Evolutionary conservation across 2,329 filamentous ascomycete species (phyloP).

Genomic region (Pseudopithomyces chartarum): DNA sequence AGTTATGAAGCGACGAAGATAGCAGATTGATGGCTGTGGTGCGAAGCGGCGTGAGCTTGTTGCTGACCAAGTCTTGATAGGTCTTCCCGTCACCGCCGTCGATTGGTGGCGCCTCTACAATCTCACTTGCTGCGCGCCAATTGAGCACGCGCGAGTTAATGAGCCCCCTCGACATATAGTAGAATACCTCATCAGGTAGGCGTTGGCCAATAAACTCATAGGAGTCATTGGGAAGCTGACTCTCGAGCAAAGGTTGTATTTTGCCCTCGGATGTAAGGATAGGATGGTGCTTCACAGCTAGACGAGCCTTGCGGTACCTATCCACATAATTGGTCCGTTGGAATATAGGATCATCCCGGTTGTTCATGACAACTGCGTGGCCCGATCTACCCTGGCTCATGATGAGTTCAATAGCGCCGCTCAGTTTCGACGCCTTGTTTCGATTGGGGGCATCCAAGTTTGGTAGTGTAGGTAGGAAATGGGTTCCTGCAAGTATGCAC

Average conservation of each 20-base stretch:
- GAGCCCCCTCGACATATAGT: conserved; percentile 84
- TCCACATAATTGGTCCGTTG: conserved; percentile 78
- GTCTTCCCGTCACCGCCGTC: conserved; percentile 80
- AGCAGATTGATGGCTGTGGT: conserved; percentile 79
- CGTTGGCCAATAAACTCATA: conserved; percentile 91
- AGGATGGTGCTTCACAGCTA: conserved; percentile 86
- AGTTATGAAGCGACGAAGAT: conserved; percentile 79
- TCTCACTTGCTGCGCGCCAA: conserved; percentile 79
- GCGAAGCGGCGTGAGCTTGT: conserved; percentile 73
- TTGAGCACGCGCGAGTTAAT: conserved; percentile 79
- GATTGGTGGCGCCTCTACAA: conserved; percentile 80
- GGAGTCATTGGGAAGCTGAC: conserved; percentile 78
- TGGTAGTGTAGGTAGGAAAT: conserved; percentile 79
- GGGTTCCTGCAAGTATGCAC: conserved; percentile 80
- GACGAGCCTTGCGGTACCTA: conserved; percentile 82
- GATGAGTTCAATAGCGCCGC: conserved; percentile 79
- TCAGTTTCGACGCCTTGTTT: conserved; percentile 64
- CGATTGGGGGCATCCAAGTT: conserved; percentile 67
- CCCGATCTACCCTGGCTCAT: conserved; percentile 70
- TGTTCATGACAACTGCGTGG: conserved; percentile 73
- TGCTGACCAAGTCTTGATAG: conserved; percentile 79
- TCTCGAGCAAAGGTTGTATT: conserved; percentile 73
- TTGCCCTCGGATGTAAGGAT: conserved; percentile 78
- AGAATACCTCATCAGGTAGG: conserved; percentile 85
- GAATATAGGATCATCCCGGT: conserved; percentile 76